Conservation (phyloP, 805 yeast species). For the Candida chauliodis region DNA sequence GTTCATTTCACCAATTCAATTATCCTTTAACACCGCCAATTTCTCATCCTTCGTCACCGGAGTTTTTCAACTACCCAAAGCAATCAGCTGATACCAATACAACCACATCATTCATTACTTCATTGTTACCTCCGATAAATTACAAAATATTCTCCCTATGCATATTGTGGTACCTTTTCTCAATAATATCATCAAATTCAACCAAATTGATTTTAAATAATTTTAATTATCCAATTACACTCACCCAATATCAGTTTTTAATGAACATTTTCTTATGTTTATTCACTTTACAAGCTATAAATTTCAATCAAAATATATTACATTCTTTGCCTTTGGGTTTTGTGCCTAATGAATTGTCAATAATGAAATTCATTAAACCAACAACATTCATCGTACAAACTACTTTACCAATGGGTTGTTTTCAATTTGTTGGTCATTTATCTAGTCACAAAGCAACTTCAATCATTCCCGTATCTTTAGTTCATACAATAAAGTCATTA, state of each 20-base stretch:
- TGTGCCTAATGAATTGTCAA: conserved; percentile 36
- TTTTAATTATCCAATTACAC: conserved; percentile 79
- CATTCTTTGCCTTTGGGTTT: conserved; percentile 45
- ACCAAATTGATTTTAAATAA: conserved; percentile 70
- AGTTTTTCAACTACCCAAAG: not conserved
- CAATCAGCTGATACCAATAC: not conserved
- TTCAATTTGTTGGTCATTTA: conserved; percentile 90
- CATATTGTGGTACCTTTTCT: conserved; percentile 71
- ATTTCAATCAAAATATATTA: conserved; percentile 13
- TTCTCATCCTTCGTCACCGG: conserved; percentile 11
- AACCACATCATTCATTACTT: not conserved
- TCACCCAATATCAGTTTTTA: conserved; percentile 83
- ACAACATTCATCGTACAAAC: conserved; percentile 50
- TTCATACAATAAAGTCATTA: conserved; percentile 89
- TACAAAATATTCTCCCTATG: conserved; percentile 45
- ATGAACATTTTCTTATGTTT: conserved; percentile 62
- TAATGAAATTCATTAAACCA: conserved; percentile 49
- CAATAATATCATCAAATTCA: conserved; percentile 78
- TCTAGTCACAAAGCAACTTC: conserved; percentile 91
- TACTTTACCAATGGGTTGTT: conserved; percentile 91
- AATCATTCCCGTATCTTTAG: conserved; percentile 88
- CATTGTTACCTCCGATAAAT: conserved; percentile 22
- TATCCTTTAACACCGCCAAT: conserved; percentile 2
- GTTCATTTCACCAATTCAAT: conserved; percentile 3
- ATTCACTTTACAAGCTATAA: conserved; percentile 12